These are phyloP conservation scores for Vigna unguiculata DNA, from an alignment of 306 rosid genomes.

Conservation along the genomic window DNA sequence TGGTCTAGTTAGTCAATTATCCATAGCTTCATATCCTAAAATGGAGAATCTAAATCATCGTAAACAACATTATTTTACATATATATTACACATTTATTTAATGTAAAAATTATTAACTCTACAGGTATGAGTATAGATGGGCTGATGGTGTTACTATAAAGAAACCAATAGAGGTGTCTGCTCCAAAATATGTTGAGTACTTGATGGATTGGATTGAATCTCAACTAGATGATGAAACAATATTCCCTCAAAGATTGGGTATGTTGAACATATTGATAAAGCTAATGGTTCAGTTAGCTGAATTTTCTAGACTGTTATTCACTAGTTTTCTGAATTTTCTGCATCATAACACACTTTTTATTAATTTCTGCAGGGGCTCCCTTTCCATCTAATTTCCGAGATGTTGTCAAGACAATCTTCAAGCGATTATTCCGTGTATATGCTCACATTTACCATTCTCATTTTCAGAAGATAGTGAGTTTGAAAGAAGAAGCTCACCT, in stretches of 20 bases:
- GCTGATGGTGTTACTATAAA: constrained; percentile 85
- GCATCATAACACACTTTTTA: not conserved
- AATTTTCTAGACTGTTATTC: constrained; percentile 3
- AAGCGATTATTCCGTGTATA: constrained; percentile 89
- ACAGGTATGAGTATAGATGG: constrained; percentile 89
- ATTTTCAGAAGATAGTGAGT: constrained; percentile 82
- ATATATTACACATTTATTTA: constrained; percentile 22
- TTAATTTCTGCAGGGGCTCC: constrained; percentile 62
- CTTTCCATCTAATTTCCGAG: constrained; percentile 75
- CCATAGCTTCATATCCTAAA: not conserved
- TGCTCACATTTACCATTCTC: constrained; percentile 88
- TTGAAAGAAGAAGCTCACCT: constrained; percentile 96
- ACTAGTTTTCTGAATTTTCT: not conserved
- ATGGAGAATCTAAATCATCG: constrained; percentile 20
- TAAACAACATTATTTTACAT: constrained; percentile 16
- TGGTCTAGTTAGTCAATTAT: not conserved
- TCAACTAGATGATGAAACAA: constrained; percentile 83
- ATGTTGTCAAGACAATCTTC: constrained; percentile 84
- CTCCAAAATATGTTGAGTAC: constrained; percentile 87
- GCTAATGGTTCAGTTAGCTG: not conserved
- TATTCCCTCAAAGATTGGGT: constrained; percentile 87
- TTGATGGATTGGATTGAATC: constrained; percentile 93
- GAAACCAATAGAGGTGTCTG: constrained; percentile 91
- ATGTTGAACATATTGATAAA: constrained; percentile 25
- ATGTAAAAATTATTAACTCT: constrained; percentile 18